phyloP scores from a whole-genome alignment of 2,329 filamentous ascomycete species.

The Colletotrichum chrysophilum region DNA sequence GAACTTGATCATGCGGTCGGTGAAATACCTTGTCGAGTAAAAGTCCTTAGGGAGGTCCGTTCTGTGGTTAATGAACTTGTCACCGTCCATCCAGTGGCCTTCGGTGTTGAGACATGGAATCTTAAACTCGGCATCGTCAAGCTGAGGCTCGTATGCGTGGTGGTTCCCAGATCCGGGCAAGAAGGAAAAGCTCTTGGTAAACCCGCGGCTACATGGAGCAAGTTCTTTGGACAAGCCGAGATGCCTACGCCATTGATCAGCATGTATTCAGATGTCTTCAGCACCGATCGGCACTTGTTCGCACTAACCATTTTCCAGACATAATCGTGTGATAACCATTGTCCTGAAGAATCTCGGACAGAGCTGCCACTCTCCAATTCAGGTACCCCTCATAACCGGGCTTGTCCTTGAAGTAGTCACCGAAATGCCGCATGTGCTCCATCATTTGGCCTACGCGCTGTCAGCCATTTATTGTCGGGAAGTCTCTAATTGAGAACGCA shows the following conservation, averaged over 20 bases:
- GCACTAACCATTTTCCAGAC: constrained; percentile 34
- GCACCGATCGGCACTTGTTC: too few species aligned
- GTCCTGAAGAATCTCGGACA: constrained; percentile 32
- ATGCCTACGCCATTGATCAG: constrained; percentile 32
- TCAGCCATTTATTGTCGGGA: background rate
- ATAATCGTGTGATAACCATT: constrained; percentile 35
- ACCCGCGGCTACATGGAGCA: constrained; percentile 42
- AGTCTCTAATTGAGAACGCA: background rate
- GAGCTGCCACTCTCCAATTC: constrained; percentile 31
- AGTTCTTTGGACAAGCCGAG: constrained; percentile 35
- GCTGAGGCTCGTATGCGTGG: constrained; percentile 55
- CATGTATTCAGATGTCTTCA: background rate
- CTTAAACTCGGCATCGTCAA: constrained; percentile 17
- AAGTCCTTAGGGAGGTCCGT: constrained; percentile 45
- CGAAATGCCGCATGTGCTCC: constrained; percentile 34
- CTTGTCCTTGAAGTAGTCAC: constrained; percentile 14
- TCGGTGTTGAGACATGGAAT: background rate
- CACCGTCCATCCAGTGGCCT: constrained; percentile 44
- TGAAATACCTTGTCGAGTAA: constrained; percentile 49
- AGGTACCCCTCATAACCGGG: constrained; percentile 37
- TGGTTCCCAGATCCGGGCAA: constrained; percentile 54
- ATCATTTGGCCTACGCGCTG: constrained; percentile 43
- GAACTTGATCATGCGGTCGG: constrained; percentile 46
- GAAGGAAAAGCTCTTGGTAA: constrained; percentile 44
- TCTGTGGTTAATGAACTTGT: constrained; percentile 38